Evolutionary conservation across 140 eudicot species (phyloP).

Genomic region (Flaveria floridana): DNA sequence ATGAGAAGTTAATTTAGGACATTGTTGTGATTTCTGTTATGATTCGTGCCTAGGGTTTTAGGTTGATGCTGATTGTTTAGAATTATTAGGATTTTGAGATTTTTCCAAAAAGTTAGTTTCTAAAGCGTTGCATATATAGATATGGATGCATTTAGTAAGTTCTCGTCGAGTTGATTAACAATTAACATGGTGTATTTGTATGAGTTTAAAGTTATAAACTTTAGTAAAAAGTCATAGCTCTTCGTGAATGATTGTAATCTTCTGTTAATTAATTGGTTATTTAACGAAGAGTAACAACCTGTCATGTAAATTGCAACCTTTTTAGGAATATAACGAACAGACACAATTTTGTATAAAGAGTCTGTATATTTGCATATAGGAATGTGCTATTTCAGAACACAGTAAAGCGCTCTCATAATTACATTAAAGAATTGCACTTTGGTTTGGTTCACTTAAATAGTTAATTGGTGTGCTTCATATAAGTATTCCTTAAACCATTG

Average conservation of each 20-base stretch:
- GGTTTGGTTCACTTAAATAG: constrained; percentile 1
- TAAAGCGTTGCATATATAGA: background rate
- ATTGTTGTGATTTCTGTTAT: background rate
- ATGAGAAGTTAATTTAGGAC: background rate
- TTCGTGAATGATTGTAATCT: background rate
- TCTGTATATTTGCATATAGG: background rate
- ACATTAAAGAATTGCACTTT: background rate
- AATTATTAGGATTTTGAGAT: background rate
- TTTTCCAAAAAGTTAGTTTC: background rate
- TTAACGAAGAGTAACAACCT: background rate
- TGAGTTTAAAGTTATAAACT: background rate
- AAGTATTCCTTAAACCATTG: background rate
- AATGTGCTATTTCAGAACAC: background rate
- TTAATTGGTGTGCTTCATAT: background rate
- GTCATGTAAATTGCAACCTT: background rate
- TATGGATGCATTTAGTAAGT: background rate
- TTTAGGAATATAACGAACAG: background rate
- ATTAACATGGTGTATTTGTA: background rate
- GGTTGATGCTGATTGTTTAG: constrained; percentile 2
- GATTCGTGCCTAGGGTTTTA: constrained; percentile 5
- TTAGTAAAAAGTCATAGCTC: background rate
- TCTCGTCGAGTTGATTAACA: background rate
- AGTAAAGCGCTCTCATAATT: background rate
- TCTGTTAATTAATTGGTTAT: background rate
- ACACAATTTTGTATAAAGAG: background rate